Base-by-base conservation (phyloP, 768 basidiomycete genomes). In the Amanita thiersii region DNA sequence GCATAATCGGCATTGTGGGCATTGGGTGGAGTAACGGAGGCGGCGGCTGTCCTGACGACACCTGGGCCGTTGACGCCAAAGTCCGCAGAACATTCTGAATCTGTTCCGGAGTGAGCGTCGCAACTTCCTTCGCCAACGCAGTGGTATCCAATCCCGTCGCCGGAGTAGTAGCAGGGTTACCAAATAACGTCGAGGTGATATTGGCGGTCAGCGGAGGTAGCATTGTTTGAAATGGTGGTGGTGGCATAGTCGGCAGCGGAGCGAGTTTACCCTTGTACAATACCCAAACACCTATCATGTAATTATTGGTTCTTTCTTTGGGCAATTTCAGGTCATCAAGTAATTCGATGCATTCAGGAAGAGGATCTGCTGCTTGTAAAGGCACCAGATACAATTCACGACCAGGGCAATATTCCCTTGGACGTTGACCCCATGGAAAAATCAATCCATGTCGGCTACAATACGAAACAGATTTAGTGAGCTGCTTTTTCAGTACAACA, bases 311-410 rank as follows among this genome's bases (percentile, higher is more conserved):
- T 20, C 90, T 72, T 7, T 62, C 54, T 50, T 73, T 77, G 10
- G 87, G 85, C 1, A 94, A 57, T 43, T 67, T 69, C 34, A 90
- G 68, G 19, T 85, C 70, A 50, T 93, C 90, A 35, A 91, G 59
- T 1, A 93, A 66, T 51, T 91, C 87, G 49, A 93, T 71, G 52
- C 79, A 93, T 45, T 93, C 91, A 1, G 91, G 91, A 1, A 92
- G 61, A 0, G 79, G 68, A 37, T 81, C 72, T 20, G 61, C 68
- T 17, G 82, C 68, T 15, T 70, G 64, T 11, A 94, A 61, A 1
- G 91, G 91, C 12, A 93, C 72, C 50, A 93, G 74, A 52, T 94
- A 94, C 25, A 93, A 62, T 56, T 94, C 91, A 43, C 85, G 82
- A 24, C 89, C 90, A 29, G 85, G 83, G 43, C 76, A 70, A 52